Conservation (phyloP, 108 stramenopile genomes). For the Cyclostephanos tholiformis region DNA sequence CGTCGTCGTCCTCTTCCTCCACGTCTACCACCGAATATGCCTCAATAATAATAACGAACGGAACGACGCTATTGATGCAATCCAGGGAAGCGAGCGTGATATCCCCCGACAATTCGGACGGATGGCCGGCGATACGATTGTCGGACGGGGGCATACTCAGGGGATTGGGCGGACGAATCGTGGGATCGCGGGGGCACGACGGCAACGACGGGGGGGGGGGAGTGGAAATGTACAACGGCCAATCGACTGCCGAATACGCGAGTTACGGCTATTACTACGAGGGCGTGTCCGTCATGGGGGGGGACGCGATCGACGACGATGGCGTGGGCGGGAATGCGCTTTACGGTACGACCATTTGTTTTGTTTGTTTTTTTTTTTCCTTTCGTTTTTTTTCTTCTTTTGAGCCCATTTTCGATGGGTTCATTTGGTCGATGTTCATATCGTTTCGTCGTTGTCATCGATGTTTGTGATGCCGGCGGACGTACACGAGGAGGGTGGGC, state of each 20-base stretch:
- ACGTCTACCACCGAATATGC: not conserved
- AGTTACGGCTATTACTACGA: conserved; percentile 8
- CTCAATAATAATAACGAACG: not conserved
- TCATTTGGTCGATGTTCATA: no score
- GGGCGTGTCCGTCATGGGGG: not conserved
- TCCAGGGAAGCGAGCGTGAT: not conserved
- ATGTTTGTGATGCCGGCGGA: no score
- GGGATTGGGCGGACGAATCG: not conserved
- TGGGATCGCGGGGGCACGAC: no score
- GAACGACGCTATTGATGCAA: not conserved
- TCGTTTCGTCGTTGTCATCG: no score
- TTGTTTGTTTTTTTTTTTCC: not conserved
- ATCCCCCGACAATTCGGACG: not conserved
- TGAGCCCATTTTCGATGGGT: no score
- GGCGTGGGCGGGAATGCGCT: conserved; percentile 14
- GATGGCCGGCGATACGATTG: conserved; percentile 1
- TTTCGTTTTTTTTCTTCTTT: no score
- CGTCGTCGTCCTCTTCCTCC: no score
- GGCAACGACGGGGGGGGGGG: not conserved
- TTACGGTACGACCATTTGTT: not conserved
- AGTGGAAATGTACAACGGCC: conserved; percentile 19
- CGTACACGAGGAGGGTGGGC: no score
- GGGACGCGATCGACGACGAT: not conserved
- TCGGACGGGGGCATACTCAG: not conserved
- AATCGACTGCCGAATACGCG: conserved; percentile 8